Evolutionary conservation across 306 rosid genomes (phyloP).

Genomic region (Medicago ruthenica): DNA sequence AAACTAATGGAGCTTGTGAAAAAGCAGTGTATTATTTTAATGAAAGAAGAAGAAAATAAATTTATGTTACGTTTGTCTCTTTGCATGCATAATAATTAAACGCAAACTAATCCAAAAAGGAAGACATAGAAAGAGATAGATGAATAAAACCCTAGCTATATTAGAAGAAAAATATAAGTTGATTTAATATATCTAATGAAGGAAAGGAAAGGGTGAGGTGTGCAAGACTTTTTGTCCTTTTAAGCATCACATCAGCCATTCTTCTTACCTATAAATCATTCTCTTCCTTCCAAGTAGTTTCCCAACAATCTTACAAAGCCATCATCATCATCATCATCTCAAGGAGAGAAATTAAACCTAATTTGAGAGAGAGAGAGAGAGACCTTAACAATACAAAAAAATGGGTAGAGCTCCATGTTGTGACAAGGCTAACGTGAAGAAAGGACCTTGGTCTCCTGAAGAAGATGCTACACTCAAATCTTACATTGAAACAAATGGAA

Average conservation of each 20-base stretch:
- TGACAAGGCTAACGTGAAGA: conserved; percentile 96
- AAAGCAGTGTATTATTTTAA: conserved; percentile 56
- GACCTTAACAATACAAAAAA: conserved; percentile 5
- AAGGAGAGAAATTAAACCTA: not conserved
- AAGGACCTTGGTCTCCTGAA: conserved; percentile 98
- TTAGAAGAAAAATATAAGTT: conserved; percentile 20
- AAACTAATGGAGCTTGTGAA: conserved; percentile 47
- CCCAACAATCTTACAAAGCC: conserved; percentile 37
- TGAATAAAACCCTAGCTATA: conserved; percentile 54
- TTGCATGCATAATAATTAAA: conserved; percentile 66
- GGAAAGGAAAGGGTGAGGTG: conserved; percentile 52
- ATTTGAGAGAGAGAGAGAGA: conserved; percentile 1
- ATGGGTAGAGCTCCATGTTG: conserved; percentile 99
- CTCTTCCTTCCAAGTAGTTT: conserved; percentile 58
- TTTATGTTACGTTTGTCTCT: conserved; percentile 60
- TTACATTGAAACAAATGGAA: conserved; percentile 84
- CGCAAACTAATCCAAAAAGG: conserved; percentile 83
- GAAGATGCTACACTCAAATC: conserved; percentile 87
- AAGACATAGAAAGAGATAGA: conserved; percentile 56
- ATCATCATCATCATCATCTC: conserved; percentile 4
- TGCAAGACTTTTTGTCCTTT: conserved; percentile 65
- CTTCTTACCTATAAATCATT: conserved; percentile 71
- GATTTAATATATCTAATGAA: conserved; percentile 47
- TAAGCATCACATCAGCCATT: conserved; percentile 69
- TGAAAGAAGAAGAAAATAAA: conserved; percentile 48